Evolutionary conservation across 2,329 filamentous ascomycete species (phyloP), one percentile per base, ranked within the genome.

Genomic region (Aspergillus spinulosporus): DNA sequence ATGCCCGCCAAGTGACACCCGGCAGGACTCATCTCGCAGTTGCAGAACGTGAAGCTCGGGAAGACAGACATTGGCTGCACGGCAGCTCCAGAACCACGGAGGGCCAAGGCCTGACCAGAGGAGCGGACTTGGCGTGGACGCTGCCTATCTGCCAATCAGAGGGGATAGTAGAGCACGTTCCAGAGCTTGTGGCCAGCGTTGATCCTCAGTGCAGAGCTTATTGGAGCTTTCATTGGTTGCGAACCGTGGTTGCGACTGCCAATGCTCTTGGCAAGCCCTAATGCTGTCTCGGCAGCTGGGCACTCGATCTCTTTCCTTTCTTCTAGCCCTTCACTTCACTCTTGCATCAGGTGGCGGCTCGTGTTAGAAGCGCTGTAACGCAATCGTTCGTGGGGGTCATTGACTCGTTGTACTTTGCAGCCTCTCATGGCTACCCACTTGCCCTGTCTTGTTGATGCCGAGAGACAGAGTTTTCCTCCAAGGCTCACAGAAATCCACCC

Each of bases 91-190:
- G 15, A 26, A 21, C 21, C 21, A 21, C 21, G 21, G 21, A 21
- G 21, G 21, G 31, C 7, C 14, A 14, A 29, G 11, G 14, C n/a
- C 5, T 2, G 32, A n/a, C 36, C 26, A 52, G 40, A 56, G 52
- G 52, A 56, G 59, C 59, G 58, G 58, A 58, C 54, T 62, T 62
- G 59, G 59, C 59, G 49, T 52, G 49, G 12, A 53, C 48, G 21
- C 4, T 11, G 1, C 1, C 6, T 7, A 1, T 1, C 29, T 9
- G 28, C 59, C 54, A 59, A 58, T 59, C 21, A 52, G 4, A 8
- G 2, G 2, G 3, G 4, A 3, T 1, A 4, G 9, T 3, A 1
- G 14, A 54, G 59, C 59, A 62, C 59, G 59, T 62, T 62, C 52
- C 47, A 52, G 55, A 56, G 32, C 43, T 54, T 55, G 34, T 59